Evolutionary conservation across 495 filamentous ascomycete species (phyloP).

Genomic region (Penicillium dipodomyicola): DNA sequence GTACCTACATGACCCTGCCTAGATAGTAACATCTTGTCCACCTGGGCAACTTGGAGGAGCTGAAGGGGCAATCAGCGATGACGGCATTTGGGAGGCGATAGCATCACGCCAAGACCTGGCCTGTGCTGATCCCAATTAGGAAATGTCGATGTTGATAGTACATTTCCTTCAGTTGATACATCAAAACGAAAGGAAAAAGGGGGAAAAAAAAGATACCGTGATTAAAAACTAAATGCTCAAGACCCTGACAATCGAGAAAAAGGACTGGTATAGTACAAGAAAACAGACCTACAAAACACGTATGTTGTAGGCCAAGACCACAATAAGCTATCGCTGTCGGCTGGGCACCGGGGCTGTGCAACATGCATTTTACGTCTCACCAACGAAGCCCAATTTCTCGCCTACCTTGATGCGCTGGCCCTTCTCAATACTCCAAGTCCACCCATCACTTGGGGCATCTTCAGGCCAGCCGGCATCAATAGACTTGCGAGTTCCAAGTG

Average conservation of each 20-base stretch:
- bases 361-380: slow-evolving; percentile 11
- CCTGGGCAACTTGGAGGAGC: neutral
- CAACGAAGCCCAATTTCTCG: slow-evolving; percentile 72
- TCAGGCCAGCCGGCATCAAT: slow-evolving; percentile 63
- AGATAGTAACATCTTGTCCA: no score
- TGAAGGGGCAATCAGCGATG: neutral
- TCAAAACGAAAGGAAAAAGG: neutral
- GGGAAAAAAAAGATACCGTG: neutral
- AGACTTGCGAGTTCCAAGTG: slow-evolving; percentile 60
- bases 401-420: slow-evolving; percentile 89
- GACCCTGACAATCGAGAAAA: neutral
- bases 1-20: neutral
- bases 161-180: neutral
- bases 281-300: neutral
- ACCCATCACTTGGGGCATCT: slow-evolving; percentile 61
- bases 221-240: slow-evolving; percentile 3
- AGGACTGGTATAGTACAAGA: slow-evolving; percentile 26
- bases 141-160: no score
- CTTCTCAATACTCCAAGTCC: slow-evolving; percentile 77
- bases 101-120: slow-evolving; percentile 4
- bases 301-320: neutral
- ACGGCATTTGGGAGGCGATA: slow-evolving; percentile 8
- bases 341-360: slow-evolving; percentile 8
- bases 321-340: neutral
- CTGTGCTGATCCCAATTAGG: neutral